These are phyloP conservation scores for Lobulomyces angularis DNA, from an alignment of 192 early-diverging fungal species.

Conservation along the genomic window DNA sequence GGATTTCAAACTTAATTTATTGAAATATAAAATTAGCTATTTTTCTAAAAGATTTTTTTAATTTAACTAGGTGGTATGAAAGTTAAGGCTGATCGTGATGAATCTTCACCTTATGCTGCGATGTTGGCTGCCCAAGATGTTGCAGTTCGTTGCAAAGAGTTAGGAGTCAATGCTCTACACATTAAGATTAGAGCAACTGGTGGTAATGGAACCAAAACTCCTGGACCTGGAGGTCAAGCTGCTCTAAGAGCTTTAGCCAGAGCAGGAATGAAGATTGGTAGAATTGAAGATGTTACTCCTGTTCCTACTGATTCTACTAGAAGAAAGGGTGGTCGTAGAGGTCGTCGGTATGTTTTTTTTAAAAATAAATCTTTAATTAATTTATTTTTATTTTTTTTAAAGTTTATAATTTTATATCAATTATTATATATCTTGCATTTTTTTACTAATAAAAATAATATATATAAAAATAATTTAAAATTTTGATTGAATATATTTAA, in stretches of 20 bases:
- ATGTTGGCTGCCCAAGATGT: constrained; percentile 99
- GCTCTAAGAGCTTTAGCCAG: constrained; percentile 98
- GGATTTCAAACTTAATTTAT: constrained; percentile 33
- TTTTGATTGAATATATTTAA: too few relatives aligned
- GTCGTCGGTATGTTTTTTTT: too few relatives aligned
- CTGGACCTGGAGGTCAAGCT: constrained; percentile 92
- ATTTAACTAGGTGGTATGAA: constrained; percentile 86
- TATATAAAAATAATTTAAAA: too few relatives aligned
- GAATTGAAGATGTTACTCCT: constrained; percentile 98
- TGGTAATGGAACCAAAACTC: constrained; percentile 96
- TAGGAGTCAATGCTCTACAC: constrained; percentile 99
- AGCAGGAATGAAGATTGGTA: constrained; percentile 97
- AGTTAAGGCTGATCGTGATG: constrained; percentile 99
- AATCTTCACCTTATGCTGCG: constrained; percentile 98
- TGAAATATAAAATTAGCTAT: constrained; percentile 50
- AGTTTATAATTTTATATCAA: too few relatives aligned
- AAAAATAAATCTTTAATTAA: too few relatives aligned
- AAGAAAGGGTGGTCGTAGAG: constrained; percentile 98
- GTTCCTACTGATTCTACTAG: constrained; percentile 98
- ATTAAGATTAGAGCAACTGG: constrained; percentile 99
- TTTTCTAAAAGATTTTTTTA: constrained; percentile 4
- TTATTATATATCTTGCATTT: too few relatives aligned
- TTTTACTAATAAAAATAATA: too few relatives aligned
- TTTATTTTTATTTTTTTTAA: too few relatives aligned
- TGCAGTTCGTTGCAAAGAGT: constrained; percentile 95